Evolutionary conservation across 257 asterid species (phyloP).

Genomic region (Solanum bukasovii): DNA sequence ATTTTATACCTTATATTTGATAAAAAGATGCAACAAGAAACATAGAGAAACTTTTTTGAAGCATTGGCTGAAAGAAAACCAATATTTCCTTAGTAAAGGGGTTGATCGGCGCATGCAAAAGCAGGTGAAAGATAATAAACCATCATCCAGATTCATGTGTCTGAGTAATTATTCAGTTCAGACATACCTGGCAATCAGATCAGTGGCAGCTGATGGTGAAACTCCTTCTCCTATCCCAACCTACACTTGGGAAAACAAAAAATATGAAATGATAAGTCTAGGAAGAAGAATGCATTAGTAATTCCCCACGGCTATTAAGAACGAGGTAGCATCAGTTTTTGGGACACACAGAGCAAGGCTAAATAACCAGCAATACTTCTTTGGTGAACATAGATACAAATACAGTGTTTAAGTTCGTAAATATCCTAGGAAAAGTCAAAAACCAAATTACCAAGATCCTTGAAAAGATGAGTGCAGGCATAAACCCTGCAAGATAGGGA

Average conservation of each 20-base stretch:
- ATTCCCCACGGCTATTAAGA: background rate
- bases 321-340: background rate
- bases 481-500: conserved; percentile 73
- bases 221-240: conserved; percentile 99
- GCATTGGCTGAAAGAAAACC: background rate
- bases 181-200: conserved; percentile 87
- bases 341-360: background rate
- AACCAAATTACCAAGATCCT: conserved; percentile 64
- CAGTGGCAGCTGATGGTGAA: conserved; percentile 98
- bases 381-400: background rate
- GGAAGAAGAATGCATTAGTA: background rate
- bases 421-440: background rate
- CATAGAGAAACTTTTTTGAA: background rate
- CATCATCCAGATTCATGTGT: conserved; percentile 9
- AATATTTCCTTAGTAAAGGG: background rate
- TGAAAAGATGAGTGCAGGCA: conserved; percentile 84
- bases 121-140: background rate
- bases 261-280: background rate
- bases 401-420: background rate
- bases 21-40: background rate
- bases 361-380: background rate
- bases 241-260: conserved; percentile 21
- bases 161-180: conserved; percentile 10
- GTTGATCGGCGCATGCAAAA: background rate
- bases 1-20: background rate